Evolutionary conservation across 306 rosid genomes (phyloP).

Genomic region (Geum urbanum): DNA sequence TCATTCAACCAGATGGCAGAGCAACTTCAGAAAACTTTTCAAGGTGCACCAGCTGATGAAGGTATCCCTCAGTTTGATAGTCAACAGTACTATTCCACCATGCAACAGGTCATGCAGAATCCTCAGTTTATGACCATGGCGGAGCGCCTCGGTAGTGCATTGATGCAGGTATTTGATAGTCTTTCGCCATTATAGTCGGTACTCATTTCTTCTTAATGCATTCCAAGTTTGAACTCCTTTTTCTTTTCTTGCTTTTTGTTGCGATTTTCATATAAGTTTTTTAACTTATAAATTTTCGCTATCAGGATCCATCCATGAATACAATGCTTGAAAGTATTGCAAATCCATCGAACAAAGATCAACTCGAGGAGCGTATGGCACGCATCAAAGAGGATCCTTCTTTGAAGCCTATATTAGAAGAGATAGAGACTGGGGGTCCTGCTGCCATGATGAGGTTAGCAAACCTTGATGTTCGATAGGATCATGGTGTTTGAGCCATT

Average conservation of each 20-base stretch:
- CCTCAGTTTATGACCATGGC: conserved; percentile 98
- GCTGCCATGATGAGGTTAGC: conserved; percentile 96
- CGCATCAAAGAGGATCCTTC: conserved; percentile 96
- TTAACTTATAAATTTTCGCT: conserved; percentile 18
- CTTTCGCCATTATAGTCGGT: conserved; percentile 4
- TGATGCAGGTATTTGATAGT: conserved; percentile 72
- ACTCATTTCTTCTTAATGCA: conserved; percentile 1
- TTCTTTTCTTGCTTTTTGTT: too few species aligned
- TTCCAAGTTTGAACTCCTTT: not conserved
- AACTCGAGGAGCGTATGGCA: conserved; percentile 97
- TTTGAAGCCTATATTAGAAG: conserved; percentile 88
- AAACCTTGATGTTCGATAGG: not conserved
- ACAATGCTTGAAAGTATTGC: conserved; percentile 71
- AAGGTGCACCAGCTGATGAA: conserved; percentile 55
- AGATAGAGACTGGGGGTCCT: conserved; percentile 94
- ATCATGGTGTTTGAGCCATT: conserved; percentile 18
- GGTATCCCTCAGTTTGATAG: conserved; percentile 77
- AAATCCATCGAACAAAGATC: conserved; percentile 75
- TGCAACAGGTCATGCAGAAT: conserved; percentile 99
- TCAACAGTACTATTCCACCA: conserved; percentile 73
- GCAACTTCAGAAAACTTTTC: conserved; percentile 89
- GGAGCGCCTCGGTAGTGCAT: conserved; percentile 85
- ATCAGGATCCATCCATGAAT: conserved; percentile 95
- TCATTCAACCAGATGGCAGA: conserved; percentile 98
- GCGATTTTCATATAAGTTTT: not conserved